Conservation (phyloP, 2,329 filamentous ascomycete genomes). For the Penicillium palitans region DNA sequence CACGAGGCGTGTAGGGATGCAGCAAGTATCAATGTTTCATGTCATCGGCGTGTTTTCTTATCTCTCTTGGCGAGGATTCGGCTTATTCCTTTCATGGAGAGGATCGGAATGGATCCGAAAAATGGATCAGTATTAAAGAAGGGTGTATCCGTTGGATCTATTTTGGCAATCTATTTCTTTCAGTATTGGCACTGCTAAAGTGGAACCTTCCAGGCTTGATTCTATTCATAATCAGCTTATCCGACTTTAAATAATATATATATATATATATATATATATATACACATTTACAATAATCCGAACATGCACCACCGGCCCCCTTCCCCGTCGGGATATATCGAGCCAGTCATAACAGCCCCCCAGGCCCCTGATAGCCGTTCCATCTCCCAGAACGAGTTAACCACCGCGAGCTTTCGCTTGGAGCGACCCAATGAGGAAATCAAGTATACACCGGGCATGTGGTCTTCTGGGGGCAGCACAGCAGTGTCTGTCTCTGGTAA, state of each 20-base stretch:
- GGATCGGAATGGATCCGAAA: slow-evolving; percentile 16
- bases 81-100: slow-evolving; percentile 1
- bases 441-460: slow-evolving; percentile 22
- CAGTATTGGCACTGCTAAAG: not conserved
- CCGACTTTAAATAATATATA: not conserved
- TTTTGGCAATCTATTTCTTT: not conserved
- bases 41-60: slow-evolving; percentile 3
- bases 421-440: slow-evolving; percentile 4
- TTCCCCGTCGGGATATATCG: not conserved
- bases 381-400: not conserved
- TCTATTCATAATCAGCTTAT: not conserved
- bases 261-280: not conserved
- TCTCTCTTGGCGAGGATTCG: slow-evolving; percentile 9
- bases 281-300: not conserved
- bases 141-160: not conserved
- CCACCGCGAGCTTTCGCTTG: not conserved
- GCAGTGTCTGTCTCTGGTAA: slow-evolving; percentile 25
- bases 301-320: slow-evolving; percentile 1
- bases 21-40: slow-evolving; percentile 6
- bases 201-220: not conserved
- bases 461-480: slow-evolving; percentile 27
- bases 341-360: not conserved
- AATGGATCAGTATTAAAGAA: slow-evolving; percentile 7
- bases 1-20: slow-evolving; percentile 1
- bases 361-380: not conserved